These are phyloP conservation scores for Peronospora farinosa DNA, from an alignment of 352 stramenopile genomes.

Conservation along the genomic window DNA sequence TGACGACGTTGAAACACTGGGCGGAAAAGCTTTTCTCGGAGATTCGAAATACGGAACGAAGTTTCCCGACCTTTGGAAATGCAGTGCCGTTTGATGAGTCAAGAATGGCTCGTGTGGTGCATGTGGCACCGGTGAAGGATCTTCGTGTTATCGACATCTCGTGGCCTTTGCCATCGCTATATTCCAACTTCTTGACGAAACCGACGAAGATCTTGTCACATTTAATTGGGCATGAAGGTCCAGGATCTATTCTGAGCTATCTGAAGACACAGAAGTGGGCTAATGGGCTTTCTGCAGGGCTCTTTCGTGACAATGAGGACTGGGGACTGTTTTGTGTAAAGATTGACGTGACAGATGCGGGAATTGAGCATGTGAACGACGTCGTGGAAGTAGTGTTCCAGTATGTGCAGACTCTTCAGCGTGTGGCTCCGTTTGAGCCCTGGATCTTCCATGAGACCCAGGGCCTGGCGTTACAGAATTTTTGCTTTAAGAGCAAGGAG, in stretches of 20 bases:
- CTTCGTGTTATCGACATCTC: slow-evolving; percentile 64
- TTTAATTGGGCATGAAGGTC: slow-evolving; percentile 91
- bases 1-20: slow-evolving; percentile 78
- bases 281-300: slow-evolving; percentile 55
- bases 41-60: slow-evolving; percentile 70
- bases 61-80: slow-evolving; percentile 45
- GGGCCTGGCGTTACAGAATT: slow-evolving; percentile 48
- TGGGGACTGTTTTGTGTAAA: slow-evolving; percentile 64
- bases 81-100: slow-evolving; percentile 47
- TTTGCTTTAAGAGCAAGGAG: slow-evolving; percentile 78
- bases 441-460: slow-evolving; percentile 74
- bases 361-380: slow-evolving; percentile 54
- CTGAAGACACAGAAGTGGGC: slow-evolving; percentile 82
- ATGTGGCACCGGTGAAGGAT: slow-evolving; percentile 65
- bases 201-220: slow-evolving; percentile 86
- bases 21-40: slow-evolving; percentile 66
- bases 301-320: slow-evolving; percentile 67
- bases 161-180: slow-evolving; percentile 57
- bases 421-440: slow-evolving; percentile 31
- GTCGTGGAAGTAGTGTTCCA: slow-evolving; percentile 60
- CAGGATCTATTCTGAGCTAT: slow-evolving; percentile 88
- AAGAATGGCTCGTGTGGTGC: slow-evolving; percentile 35
- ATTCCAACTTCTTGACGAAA: slow-evolving; percentile 57
- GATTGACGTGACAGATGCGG: slow-evolving; percentile 58
- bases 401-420: slow-evolving; percentile 54